Evolutionary conservation across 352 stramenopile genomes (phyloP).

Genomic region (Phytophthora ohioensis): DNA sequence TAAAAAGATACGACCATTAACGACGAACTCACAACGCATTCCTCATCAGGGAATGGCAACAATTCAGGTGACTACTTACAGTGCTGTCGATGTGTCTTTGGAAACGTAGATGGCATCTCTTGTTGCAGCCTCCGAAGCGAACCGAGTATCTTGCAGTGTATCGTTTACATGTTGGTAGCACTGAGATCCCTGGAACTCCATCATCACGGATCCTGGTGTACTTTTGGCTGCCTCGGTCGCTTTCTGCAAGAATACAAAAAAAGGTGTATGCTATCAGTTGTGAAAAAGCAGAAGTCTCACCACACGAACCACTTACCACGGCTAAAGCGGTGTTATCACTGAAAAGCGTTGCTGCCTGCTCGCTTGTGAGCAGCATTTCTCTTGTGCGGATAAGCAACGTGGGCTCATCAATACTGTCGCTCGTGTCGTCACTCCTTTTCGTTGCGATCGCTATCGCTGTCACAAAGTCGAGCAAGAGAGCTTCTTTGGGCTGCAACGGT

Average conservation of each 20-base stretch:
- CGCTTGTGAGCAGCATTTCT: conserved; percentile 54
- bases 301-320: conserved; percentile 18
- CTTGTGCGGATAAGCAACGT: conserved; percentile 57
- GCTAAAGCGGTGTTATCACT: conserved; percentile 8
- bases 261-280: neutral
- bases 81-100: conserved; percentile 31
- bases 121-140: conserved; percentile 27
- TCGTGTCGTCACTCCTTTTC: conserved; percentile 6
- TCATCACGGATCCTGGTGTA: conserved; percentile 53
- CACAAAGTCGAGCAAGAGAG: conserved; percentile 62
- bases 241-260: conserved; percentile 35
- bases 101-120: conserved; percentile 42
- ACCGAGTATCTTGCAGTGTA: conserved; percentile 35
- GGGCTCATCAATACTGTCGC: neutral
- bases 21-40: neutral
- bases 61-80: conserved; percentile 36
- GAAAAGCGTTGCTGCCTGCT: conserved; percentile 55
- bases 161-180: conserved; percentile 31
- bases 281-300: neutral
- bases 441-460: conserved; percentile 39
- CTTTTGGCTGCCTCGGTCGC: conserved; percentile 36
- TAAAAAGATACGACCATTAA: conserved; percentile 1
- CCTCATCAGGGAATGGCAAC: neutral
- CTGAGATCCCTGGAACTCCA: conserved; percentile 62
- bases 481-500: conserved; percentile 42